Conservation (phyloP, 257 asterid genomes). For the Solanum habrochaites region DNA sequence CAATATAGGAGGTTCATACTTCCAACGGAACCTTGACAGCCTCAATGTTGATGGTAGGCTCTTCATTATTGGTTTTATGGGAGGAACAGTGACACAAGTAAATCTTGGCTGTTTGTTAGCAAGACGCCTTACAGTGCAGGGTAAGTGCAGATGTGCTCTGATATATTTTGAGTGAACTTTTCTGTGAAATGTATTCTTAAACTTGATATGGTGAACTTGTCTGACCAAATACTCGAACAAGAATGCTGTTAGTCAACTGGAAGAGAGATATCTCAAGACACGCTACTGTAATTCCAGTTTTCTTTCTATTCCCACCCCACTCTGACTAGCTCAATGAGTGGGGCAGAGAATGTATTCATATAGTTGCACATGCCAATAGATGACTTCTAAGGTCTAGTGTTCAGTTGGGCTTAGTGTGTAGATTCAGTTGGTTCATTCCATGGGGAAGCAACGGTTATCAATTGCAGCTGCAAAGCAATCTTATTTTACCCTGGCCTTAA, state of each 20-base stretch:
- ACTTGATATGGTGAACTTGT: not conserved
- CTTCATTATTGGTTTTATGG: constrained; percentile 88
- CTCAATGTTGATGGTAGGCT: constrained; percentile 77
- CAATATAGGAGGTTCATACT: constrained; percentile 66
- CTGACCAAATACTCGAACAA: not conserved
- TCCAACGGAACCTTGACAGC: constrained; percentile 66
- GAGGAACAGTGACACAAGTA: constrained; percentile 58
- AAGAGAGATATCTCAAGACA: not conserved
- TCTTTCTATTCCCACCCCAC: not conserved
- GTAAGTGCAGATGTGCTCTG: constrained; percentile 22
- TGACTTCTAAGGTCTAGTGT: not conserved
- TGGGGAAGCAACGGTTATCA: not conserved
- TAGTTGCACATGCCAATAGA: not conserved
- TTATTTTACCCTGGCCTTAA: not conserved
- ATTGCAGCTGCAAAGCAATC: not conserved
- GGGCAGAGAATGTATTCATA: not conserved
- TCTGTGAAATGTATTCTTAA: not conserved
- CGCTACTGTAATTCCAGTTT: not conserved
- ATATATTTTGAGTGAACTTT: not conserved
- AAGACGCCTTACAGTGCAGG: constrained; percentile 79
- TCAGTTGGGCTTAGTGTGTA: not conserved
- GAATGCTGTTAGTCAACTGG: not conserved
- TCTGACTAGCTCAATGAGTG: not conserved
- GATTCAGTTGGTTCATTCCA: not conserved
- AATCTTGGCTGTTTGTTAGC: constrained; percentile 53